Conservation (phyloP, 192 early-diverging fungal species). For the Coemansia sp. region DNA sequence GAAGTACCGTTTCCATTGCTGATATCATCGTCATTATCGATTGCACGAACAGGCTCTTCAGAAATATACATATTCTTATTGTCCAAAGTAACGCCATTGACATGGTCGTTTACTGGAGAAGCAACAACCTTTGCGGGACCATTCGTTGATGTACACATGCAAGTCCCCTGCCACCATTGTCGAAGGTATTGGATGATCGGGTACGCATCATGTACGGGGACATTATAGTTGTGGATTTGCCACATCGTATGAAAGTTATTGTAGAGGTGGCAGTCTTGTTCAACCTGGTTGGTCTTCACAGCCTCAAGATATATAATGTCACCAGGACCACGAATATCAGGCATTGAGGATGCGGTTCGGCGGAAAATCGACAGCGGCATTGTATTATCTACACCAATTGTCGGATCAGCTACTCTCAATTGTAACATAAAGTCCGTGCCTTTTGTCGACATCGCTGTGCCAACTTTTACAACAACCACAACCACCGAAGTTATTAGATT, state of each 20-base stretch:
- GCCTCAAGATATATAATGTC: conserved; percentile 24
- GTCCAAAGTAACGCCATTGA: background rate
- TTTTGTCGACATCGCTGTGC: background rate
- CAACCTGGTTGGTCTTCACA: conserved; percentile 6
- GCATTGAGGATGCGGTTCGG: conserved; percentile 7
- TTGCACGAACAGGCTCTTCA: background rate
- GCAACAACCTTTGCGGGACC: background rate
- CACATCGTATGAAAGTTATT: conserved; percentile 12
- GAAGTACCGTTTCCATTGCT: background rate
- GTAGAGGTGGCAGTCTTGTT: background rate
- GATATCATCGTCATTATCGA: background rate
- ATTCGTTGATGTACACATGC: background rate
- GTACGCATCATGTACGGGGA: background rate
- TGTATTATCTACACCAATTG: background rate
- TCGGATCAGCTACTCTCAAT: conserved; percentile 17
- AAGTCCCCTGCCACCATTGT: conserved; percentile 14
- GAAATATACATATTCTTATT: background rate
- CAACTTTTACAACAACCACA: conserved; percentile 5
- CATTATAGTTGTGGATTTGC: conserved; percentile 3
- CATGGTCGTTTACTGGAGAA: background rate
- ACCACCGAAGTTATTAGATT: conserved; percentile 3
- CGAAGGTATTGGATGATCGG: conserved; percentile 16
- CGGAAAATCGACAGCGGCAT: conserved; percentile 11
- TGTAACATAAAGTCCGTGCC: conserved; percentile 18
- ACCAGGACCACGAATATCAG: conserved; percentile 8